Evolutionary conservation across 2,329 filamentous ascomycete genomes (phyloP).

Genomic region (Fusarium anthophilum): DNA sequence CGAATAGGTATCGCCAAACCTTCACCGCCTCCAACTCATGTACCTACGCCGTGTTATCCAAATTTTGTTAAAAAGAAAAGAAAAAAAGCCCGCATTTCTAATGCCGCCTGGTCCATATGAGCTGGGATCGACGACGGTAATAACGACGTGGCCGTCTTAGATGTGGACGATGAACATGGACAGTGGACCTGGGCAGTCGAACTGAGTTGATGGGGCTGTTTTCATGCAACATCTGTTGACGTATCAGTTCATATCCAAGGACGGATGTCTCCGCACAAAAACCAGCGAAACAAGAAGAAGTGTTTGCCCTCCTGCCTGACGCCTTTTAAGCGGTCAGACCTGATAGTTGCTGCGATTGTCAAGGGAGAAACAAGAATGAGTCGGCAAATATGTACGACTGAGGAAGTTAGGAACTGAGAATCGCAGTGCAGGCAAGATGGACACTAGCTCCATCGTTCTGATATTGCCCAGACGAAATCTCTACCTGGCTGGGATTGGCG

Average conservation of each 20-base stretch:
- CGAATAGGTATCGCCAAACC: constrained; percentile 41
- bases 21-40: constrained; percentile 39
- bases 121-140: constrained; percentile 23
- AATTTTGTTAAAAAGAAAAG: constrained; percentile 37
- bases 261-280: constrained; percentile 23
- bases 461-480: background rate
- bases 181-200: background rate
- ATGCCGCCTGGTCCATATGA: constrained; percentile 30
- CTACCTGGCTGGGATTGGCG: background rate
- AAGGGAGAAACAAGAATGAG: constrained; percentile 8
- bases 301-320: constrained; percentile 19
- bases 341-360: constrained; percentile 33
- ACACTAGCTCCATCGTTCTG: background rate
- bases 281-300: constrained; percentile 12
- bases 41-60: constrained; percentile 16
- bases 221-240: constrained; percentile 13
- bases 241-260: constrained; percentile 2
- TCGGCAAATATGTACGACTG: background rate
- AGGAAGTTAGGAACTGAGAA: background rate
- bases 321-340: constrained; percentile 41
- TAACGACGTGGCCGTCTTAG: constrained; percentile 29
- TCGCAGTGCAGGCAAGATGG: background rate
- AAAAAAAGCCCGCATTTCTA: constrained; percentile 41
- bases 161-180: constrained; percentile 2
- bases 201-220: constrained; percentile 1